A percentile compares a stretch with the other conserved stretches of the same genome.
Conservation (phyloP, 306 rosid species). For the Prunus kanzakura region DNA sequence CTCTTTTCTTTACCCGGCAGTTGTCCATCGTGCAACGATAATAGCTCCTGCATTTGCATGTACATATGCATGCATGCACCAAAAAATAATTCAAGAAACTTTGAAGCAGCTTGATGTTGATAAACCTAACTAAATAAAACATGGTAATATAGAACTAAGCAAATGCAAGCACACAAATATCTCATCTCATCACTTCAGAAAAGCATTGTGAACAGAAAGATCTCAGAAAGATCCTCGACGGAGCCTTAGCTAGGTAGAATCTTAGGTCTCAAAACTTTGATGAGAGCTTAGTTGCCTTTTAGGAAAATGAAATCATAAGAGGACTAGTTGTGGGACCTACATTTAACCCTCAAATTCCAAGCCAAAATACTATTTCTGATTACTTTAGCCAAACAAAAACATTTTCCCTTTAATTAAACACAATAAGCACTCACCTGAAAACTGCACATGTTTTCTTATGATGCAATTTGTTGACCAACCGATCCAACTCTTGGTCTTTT, state of each 20-base stretch:
- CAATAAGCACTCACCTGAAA: not conserved
- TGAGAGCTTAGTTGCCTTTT: not conserved
- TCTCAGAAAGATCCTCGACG: no score
- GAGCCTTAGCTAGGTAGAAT: not conserved
- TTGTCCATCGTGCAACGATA: conserved; percentile 92
- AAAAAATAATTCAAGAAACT: no score
- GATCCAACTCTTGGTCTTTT: not conserved
- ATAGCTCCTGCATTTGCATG: conserved; percentile 58
- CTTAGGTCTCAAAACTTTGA: not conserved
- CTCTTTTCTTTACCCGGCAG: conserved; percentile 92
- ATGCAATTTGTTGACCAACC: not conserved
- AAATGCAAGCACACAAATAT: no score
- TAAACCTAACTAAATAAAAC: no score
- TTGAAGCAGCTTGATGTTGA: no score
- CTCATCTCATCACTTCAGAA: no score
- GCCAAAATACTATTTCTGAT: not conserved
- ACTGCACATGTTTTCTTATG: conserved; percentile 8
- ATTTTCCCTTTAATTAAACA: not conserved
- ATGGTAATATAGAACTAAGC: no score
- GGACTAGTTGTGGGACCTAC: not conserved
- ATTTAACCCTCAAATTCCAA: not conserved
- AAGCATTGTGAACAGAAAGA: no score
- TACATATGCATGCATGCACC: no score
- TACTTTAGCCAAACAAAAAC: not conserved
- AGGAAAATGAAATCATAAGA: not conserved